These are phyloP conservation scores for Calycina marina DNA, from an alignment of 2,329 filamentous ascomycete species.

Conservation along the genomic window DNA sequence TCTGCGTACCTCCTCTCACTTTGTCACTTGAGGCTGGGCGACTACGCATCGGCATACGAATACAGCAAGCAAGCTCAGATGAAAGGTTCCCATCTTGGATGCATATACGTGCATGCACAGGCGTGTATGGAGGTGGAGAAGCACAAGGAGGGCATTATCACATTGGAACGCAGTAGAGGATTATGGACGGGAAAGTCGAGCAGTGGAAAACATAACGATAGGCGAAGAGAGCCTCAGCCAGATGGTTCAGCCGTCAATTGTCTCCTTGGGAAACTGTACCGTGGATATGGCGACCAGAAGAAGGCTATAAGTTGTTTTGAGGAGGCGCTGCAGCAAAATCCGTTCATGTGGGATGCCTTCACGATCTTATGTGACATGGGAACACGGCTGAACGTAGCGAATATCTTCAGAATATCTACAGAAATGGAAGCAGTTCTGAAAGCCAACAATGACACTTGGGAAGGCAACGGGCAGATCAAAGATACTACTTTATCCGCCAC, in stretches of 20 bases:
- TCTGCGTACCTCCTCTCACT: constrained; percentile 71
- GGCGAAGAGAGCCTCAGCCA: constrained; percentile 56
- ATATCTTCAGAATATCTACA: constrained; percentile 67
- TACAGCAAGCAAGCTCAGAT: constrained; percentile 56
- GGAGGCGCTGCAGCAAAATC: constrained; percentile 76
- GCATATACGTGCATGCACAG: constrained; percentile 83
- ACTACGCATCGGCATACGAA: constrained; percentile 77
- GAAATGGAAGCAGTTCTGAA: constrained; percentile 41
- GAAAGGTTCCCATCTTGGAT: constrained; percentile 66
- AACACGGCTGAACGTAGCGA: constrained; percentile 63
- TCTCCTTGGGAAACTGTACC: constrained; percentile 75
- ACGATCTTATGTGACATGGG: constrained; percentile 77
- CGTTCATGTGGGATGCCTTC: constrained; percentile 98
- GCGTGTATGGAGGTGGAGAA: constrained; percentile 68
- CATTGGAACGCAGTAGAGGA: constrained; percentile 68
- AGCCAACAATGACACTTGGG: constrained; percentile 13
- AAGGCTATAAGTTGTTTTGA: constrained; percentile 80
- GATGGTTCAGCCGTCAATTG: constrained; percentile 76
- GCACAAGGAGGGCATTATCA: constrained; percentile 66
- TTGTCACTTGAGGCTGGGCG: constrained; percentile 70
- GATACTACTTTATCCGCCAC: constrained; percentile 8
- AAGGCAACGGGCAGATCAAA: constrained; percentile 12
- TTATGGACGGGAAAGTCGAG: constrained; percentile 62
- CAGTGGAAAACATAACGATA: constrained; percentile 73
- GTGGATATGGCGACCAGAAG: constrained; percentile 64